These are phyloP conservation scores for Fusarium zealandicum DNA, from an alignment of 2,329 filamentous ascomycete species.

Conservation along the genomic window DNA sequence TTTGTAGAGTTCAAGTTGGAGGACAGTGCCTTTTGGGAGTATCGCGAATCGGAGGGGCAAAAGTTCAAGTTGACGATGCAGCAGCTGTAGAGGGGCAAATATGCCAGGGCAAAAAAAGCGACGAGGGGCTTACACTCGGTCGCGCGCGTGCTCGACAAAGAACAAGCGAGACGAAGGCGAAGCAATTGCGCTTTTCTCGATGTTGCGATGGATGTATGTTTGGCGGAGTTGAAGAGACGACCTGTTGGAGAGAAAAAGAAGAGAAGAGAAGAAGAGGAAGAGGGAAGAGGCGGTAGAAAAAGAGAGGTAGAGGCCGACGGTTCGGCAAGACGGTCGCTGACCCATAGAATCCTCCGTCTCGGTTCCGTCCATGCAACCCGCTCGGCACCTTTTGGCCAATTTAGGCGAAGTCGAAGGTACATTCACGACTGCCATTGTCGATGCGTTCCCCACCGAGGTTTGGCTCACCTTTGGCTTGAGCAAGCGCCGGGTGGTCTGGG, in stretches of 20 bases:
- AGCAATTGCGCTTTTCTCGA: slow-evolving; percentile 22
- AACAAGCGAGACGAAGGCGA: slow-evolving; percentile 24
- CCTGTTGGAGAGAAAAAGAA: background rate
- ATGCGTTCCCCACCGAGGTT: slow-evolving; percentile 8
- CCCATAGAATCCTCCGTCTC: slow-evolving; percentile 37
- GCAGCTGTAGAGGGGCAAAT: slow-evolving; percentile 25
- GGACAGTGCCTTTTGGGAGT: slow-evolving; percentile 12
- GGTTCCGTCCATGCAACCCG: slow-evolving; percentile 30
- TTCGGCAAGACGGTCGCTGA: slow-evolving; percentile 37
- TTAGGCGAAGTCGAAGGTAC: slow-evolving; percentile 25
- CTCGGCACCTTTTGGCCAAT: slow-evolving; percentile 27
- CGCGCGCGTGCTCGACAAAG: slow-evolving; percentile 11
- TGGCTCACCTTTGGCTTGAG: slow-evolving; percentile 4
- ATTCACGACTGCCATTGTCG: slow-evolving; percentile 13
- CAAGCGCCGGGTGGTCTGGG: slow-evolving; percentile 7
- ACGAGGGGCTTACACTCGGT: slow-evolving; percentile 25
- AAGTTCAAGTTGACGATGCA: slow-evolving; percentile 5
- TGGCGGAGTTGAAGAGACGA: background rate
- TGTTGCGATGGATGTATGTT: background rate
- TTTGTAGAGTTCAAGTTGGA: slow-evolving; percentile 8
- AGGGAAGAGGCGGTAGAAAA: slow-evolving; percentile 26
- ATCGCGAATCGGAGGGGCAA: slow-evolving; percentile 27
- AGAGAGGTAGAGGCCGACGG: slow-evolving; percentile 27
- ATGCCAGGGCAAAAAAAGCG: slow-evolving; percentile 20
- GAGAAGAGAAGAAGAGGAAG: slow-evolving; percentile 2